Percentiles rank a stretch among this genome's conserved stretches.
Evolutionary conservation across 179 eudicot genomes (phyloP).

Genomic region (Amaranthus tricolor): DNA sequence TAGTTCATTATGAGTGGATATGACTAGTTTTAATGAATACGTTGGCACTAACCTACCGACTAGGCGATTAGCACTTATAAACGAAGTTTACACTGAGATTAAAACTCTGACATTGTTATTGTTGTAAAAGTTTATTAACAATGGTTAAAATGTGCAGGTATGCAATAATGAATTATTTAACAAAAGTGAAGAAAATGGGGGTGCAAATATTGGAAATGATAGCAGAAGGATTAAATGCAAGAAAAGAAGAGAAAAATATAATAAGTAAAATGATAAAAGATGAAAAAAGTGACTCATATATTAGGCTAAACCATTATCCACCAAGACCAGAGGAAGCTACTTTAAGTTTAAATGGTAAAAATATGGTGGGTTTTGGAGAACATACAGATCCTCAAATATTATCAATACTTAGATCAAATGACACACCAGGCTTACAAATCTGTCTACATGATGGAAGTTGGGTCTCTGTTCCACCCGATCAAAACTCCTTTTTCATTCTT

Average conservation of each 20-base stretch:
- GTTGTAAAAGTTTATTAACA: neutral
- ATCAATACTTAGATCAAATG: constrained; percentile 37
- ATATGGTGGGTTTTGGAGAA: constrained; percentile 39
- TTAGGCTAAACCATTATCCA: constrained; percentile 45
- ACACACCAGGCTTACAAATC: constrained; percentile 34
- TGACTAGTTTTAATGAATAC: too few species aligned
- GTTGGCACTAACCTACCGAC: too few species aligned
- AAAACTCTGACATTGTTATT: too few species aligned
- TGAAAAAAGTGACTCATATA: constrained; percentile 34
- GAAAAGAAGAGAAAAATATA: constrained; percentile 23
- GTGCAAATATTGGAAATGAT: constrained; percentile 24
- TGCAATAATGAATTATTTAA: constrained; percentile 18
- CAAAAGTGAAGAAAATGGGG: constrained; percentile 29
- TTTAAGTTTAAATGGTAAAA: neutral
- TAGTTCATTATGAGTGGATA: too few species aligned
- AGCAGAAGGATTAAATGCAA: constrained; percentile 18
- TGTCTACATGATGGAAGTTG: constrained; percentile 29
- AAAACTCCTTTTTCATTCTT: constrained; percentile 33
- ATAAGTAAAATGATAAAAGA: constrained; percentile 35
- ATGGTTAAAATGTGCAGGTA: neutral
- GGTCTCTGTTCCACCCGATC: constrained; percentile 46
- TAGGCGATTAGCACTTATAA: too few species aligned
- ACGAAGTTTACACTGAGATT: too few species aligned
- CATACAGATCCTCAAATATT: constrained; percentile 48
- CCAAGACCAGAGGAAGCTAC: constrained; percentile 26